Evolutionary conservation across 768 basidiomycete species (phyloP), one percentile per base, ranked within the genome.

Genomic region (Xerocomellus amylosporus): DNA sequence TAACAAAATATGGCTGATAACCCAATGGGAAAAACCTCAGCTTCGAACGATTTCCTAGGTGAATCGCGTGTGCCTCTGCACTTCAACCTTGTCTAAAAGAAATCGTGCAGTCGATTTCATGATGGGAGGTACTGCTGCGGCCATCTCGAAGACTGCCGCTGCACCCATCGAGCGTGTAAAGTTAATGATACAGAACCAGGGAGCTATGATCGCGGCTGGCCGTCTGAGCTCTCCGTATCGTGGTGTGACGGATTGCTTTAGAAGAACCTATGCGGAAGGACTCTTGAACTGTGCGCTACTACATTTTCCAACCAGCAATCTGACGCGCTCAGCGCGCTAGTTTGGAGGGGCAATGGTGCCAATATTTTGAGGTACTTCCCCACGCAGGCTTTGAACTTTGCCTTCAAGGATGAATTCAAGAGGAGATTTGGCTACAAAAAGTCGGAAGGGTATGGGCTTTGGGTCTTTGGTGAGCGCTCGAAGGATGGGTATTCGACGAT

Each of bases 381-480:
- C 14, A 77, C 77, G 0, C 76, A 77, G 56, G 76, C 76, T 0
- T 62, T 77, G 46, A 78, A 77, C 64, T 77, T 77, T 53, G 76
- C 76, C n/a, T 76, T 77, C 74, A 75, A 77, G 65, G 77, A 77
- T 57, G 64, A 59, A 19, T 77, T 70, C 61, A 77, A 78, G 62
- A 56, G 64, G 41, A 64, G 65, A 51, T 65, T 78, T n/a, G 70
- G 66, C 0, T 72, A 66, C 49, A 71, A 72, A 57, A 73, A 69
- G 43, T 60, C 67, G 13, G 74, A 75, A 17, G 70, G 72, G 10
- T 77, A 71, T 55, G 60, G 58, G 4, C 56, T 69, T 20, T 77
- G 75, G 73, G 69, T 77, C 36, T 38, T 64, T 33, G 73, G 73
- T 67, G 44, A 26, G 66, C 54, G 13, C 44, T 15, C 3, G 7